Percentiles rank a stretch among this genome's conserved stretches.
Evolutionary conservation across 192 early-diverging fungal species (phyloP).

Genomic region (Radiomyces spectabilis): DNA sequence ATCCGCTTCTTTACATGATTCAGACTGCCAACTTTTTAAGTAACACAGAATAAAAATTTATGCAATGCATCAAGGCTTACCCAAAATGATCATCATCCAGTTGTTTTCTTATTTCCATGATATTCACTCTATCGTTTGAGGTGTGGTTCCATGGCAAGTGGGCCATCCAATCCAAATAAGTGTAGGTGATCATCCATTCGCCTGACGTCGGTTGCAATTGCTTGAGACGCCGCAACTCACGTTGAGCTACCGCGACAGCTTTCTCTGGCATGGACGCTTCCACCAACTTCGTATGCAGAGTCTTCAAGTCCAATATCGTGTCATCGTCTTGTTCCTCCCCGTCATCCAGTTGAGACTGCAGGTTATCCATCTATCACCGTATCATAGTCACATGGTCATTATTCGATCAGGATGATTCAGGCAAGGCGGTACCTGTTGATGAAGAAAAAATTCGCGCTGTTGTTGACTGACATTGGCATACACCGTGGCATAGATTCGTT

Average conservation of each 20-base stretch:
- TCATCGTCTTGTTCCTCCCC: too few species aligned
- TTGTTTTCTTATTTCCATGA: conserved; percentile 51
- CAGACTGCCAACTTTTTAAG: too few species aligned
- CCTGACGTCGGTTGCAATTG: conserved; percentile 64
- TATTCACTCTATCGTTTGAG: conserved; percentile 58
- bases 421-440: conserved; percentile 73
- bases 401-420: too few species aligned
- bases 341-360: too few species aligned
- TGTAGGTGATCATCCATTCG: conserved; percentile 71
- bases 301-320: conserved; percentile 19
- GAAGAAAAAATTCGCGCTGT: conserved; percentile 72
- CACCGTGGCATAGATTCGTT: conserved; percentile 59
- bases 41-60: background rate
- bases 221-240: conserved; percentile 63
- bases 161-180: conserved; percentile 69
- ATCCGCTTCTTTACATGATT: conserved; percentile 78
- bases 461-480: conserved; percentile 72
- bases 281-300: conserved; percentile 43
- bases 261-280: conserved; percentile 59
- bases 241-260: conserved; percentile 42
- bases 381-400: too few species aligned
- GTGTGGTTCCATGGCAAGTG: conserved; percentile 70
- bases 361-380: too few species aligned
- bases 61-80: background rate
- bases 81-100: conserved; percentile 81